These are phyloP conservation scores for Leucosporidium yakuticum DNA, from an alignment of 768 basidiomycete genomes.

Conservation along the genomic window DNA sequence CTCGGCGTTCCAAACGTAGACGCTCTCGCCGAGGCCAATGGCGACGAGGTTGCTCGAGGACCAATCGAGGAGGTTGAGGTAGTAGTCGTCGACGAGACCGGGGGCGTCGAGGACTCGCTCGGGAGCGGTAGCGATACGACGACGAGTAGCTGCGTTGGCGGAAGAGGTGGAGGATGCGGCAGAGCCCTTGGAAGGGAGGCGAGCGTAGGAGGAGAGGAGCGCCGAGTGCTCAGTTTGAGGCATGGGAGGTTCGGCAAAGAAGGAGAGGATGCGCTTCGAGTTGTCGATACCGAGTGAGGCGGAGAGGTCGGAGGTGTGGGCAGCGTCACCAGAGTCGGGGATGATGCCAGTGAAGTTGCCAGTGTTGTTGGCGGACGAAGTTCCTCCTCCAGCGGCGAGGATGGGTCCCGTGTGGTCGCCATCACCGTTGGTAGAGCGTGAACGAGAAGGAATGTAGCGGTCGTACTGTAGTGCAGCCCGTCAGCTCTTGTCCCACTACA, in stretches of 20 bases:
- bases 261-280: constrained; percentile 65
- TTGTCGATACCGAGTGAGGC: constrained; percentile 39
- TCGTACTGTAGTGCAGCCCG: constrained; percentile 20
- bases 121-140: constrained; percentile 77
- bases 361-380: background rate
- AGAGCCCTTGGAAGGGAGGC: constrained; percentile 52
- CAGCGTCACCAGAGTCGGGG: constrained; percentile 20
- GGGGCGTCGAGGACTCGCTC: constrained; percentile 95
- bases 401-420: constrained; percentile 34
- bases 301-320: constrained; percentile 38
- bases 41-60: constrained; percentile 76
- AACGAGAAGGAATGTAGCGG: constrained; percentile 33
- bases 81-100: constrained; percentile 80
- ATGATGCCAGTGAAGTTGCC: constrained; percentile 3
- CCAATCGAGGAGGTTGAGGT: constrained; percentile 91
- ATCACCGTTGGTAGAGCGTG: constrained; percentile 9
- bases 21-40: constrained; percentile 77
- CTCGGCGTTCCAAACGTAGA: constrained; percentile 92
- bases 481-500: constrained; percentile 9
- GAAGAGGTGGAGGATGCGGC: constrained; percentile 61
- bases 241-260: constrained; percentile 73
- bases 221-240: constrained; percentile 67
- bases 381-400: constrained; percentile 14
- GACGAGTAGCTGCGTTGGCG: constrained; percentile 60
- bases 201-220: constrained; percentile 69